Percentiles rank a stretch among this genome's conserved stretches.
These are phyloP conservation scores for Acacia crassicarpa DNA, from an alignment of 306 rosid genomes.

Conservation along the genomic window DNA sequence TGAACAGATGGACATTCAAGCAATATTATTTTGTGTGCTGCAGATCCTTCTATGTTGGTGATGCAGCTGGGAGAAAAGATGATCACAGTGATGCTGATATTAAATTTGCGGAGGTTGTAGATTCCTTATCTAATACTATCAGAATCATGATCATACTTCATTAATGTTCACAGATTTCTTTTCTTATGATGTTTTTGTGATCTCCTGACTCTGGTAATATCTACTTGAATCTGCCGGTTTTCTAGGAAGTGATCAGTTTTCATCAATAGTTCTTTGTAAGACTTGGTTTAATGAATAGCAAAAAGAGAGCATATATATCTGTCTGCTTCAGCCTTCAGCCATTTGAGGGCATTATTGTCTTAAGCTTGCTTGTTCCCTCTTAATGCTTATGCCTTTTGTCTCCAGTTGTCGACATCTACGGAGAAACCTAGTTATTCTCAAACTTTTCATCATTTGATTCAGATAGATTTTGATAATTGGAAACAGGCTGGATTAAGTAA, in stretches of 20 bases:
- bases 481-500: neutral
- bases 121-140: neutral
- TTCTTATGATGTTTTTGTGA: neutral
- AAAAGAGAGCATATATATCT: neutral
- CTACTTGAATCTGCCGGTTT: neutral
- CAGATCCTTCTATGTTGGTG: slow-evolving; percentile 94
- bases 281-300: slow-evolving; percentile 6
- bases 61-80: slow-evolving; percentile 83
- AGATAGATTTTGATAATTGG: neutral
- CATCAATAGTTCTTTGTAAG: neutral
- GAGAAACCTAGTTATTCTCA: neutral
- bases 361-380: neutral
- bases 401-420: neutral
- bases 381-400: neutral
- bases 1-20: neutral
- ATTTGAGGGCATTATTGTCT: slow-evolving; percentile 4
- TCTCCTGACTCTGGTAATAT: neutral
- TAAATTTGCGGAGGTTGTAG: slow-evolving; percentile 78
- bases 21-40: slow-evolving; percentile 33
- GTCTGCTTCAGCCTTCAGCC: neutral
- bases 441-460: neutral
- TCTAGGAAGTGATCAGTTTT: neutral
- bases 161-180: neutral
- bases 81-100: slow-evolving; percentile 95
- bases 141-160: neutral